Evolutionary conservation across 1,284 basidiomycete genomes (phyloP).

Genomic region (Cerrena zonata): DNA sequence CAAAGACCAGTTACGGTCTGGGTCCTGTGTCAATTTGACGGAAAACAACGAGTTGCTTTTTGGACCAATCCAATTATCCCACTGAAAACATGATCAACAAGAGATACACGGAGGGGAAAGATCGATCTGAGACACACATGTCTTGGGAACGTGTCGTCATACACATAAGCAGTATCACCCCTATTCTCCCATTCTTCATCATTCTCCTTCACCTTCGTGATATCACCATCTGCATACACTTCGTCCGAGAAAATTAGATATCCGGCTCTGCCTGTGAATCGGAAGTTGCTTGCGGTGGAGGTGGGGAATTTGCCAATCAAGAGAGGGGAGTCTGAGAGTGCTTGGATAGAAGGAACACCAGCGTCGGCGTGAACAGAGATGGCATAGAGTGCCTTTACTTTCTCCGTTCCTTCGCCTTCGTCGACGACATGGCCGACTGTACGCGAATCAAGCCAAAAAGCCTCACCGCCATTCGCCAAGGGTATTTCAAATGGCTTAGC

Average conservation of each 20-base stretch:
- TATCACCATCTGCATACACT: slow-evolving; percentile 69
- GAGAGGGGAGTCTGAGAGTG: slow-evolving; percentile 27
- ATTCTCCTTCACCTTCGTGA: slow-evolving; percentile 58
- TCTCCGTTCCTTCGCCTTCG: slow-evolving; percentile 40
- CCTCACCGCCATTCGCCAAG: slow-evolving; percentile 59
- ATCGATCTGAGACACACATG: slow-evolving; percentile 23
- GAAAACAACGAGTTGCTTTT: slow-evolving; percentile 70
- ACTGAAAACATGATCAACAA: slow-evolving; percentile 29
- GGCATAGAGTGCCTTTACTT: slow-evolving; percentile 52
- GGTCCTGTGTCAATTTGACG: slow-evolving; percentile 45
- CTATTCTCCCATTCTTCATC: slow-evolving; percentile 69
- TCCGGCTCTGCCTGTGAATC: slow-evolving; percentile 48
- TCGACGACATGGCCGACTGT: slow-evolving; percentile 66
- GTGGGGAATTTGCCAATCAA: slow-evolving; percentile 54
- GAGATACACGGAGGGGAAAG: neutral
- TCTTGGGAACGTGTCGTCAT: slow-evolving; percentile 69
- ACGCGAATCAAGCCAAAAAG: slow-evolving; percentile 68
- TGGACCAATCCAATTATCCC: slow-evolving; percentile 81
- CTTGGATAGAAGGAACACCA: slow-evolving; percentile 15
- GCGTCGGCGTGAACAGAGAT: slow-evolving; percentile 37
- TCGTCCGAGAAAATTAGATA: slow-evolving; percentile 71
- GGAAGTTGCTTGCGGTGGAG: slow-evolving; percentile 61
- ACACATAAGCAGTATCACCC: slow-evolving; percentile 72
- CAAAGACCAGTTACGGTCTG: slow-evolving; percentile 48
- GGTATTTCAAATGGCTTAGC: slow-evolving; percentile 46